Evolutionary conservation across 2,329 filamentous ascomycete genomes (phyloP), one percentile per base, ranked within the genome.

Genomic region (Acephala macrosclerotiorum): DNA sequence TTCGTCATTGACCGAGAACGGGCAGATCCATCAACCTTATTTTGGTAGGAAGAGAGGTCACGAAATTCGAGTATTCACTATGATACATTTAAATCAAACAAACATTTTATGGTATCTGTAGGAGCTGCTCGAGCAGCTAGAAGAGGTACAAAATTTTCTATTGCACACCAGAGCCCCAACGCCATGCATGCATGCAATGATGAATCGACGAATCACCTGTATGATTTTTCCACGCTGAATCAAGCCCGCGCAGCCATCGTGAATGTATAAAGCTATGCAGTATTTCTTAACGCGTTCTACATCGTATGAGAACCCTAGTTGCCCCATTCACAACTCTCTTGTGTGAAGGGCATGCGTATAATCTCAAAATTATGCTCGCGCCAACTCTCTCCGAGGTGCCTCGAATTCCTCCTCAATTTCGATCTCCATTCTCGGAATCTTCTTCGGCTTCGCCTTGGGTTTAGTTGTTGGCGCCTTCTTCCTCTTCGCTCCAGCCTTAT

Each of bases 371-470:
- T 56, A 68, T 60, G 45, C 62, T 47, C 63, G 68, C 57, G 68
- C 69, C 60, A 70, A 55, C 36, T 70, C 51, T 62, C 67, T 61
- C 51, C 61, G 60, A 26, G 66, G 64, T 38, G 87, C 66, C 63
- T 74, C 87, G 62, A 83, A 83, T 79, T 93, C 91, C 65, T 90
- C 87, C 79, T 94, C 91, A 77, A 92, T 91, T 80, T 95, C 91
- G 78, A 93, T 93, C 80, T 93, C 86, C 78, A 88, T 77, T 58
- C 71, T 70, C n/a, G 74, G 69, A 49, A 65, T 68, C 61, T 77
- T 77, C 80, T 88, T 87, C 16, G 53, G 40, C 73, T 87, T 87
- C 6, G 53, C 22, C 73, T 87, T 84, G 70, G 82, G 82, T 67
- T 76, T 74, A 36, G 72, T 68, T 35, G 64, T 73, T 66, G 70